Percentiles rank a stretch among this genome's conserved stretches.
Conservation (phyloP, 805 yeast genomes). For the Hanseniaspora hatyaiensis region DNA sequence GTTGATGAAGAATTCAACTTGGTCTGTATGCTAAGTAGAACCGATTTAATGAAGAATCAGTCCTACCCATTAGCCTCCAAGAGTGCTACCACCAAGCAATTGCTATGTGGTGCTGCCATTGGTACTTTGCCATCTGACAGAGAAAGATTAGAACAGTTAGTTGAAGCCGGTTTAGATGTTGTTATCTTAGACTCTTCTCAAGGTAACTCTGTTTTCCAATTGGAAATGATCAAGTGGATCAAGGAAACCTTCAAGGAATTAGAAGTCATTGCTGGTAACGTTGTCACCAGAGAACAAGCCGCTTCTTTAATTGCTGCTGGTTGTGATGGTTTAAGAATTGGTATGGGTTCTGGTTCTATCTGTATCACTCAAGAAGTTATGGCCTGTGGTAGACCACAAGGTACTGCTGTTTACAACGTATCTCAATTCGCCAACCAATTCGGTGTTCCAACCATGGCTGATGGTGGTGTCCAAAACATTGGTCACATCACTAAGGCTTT, state of each 20-base stretch:
- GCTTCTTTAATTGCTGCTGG: constrained; percentile 90
- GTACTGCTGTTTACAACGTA: constrained; percentile 93
- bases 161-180: constrained; percentile 93
- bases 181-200: constrained; percentile 92
- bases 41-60: constrained; percentile 93
- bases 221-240: constrained; percentile 86
- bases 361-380: constrained; percentile 99
- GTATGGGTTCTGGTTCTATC: constrained; percentile 99
- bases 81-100: constrained; percentile 83
- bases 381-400: constrained; percentile 99
- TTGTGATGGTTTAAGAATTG: constrained; percentile 95
- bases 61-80: constrained; percentile 90
- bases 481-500: constrained; percentile 96
- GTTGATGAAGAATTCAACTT: constrained; percentile 66
- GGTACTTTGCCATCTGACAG: constrained; percentile 88
- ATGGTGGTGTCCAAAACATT: constrained; percentile 97
- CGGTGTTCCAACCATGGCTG: constrained; percentile 98
- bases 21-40: constrained; percentile 81
- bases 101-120: constrained; percentile 96
- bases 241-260: constrained; percentile 67
- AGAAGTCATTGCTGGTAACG: constrained; percentile 94
- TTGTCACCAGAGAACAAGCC: constrained; percentile 97
- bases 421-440: constrained; percentile 86
- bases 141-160: constrained; percentile 71
- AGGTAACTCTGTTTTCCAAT: constrained; percentile 93